Percentiles rank a stretch among this genome's conserved stretches.
Conservation (phyloP, 2,329 filamentous ascomycete species). For the Thelonectria rubi region DNA sequence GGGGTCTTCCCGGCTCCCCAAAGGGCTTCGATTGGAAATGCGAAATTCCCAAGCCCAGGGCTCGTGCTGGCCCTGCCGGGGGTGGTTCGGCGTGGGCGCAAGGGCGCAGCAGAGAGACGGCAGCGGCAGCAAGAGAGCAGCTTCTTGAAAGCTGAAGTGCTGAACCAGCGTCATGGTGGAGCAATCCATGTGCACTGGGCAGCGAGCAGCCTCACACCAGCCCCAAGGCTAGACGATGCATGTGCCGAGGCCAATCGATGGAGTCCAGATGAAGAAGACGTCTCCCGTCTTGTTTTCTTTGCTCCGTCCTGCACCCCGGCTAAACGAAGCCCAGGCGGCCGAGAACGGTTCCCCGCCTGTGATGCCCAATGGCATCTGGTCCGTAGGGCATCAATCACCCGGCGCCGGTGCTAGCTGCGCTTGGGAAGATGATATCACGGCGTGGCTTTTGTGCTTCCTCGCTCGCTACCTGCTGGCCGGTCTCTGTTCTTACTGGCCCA, state of each 20-base stretch:
- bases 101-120: slow-evolving; percentile 24
- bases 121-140: background rate
- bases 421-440: too few species aligned
- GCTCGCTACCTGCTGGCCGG: slow-evolving; percentile 29
- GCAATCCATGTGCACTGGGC: background rate
- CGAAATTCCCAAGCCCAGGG: slow-evolving; percentile 14
- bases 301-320: slow-evolving; percentile 18
- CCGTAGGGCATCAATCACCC: slow-evolving; percentile 34
- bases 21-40: slow-evolving; percentile 1
- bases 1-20: slow-evolving; percentile 37
- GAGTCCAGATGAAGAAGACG: slow-evolving; percentile 1
- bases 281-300: background rate
- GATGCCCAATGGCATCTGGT: slow-evolving; percentile 15
- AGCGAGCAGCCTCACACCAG: slow-evolving; percentile 3
- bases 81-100: slow-evolving; percentile 29
- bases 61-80: slow-evolving; percentile 29
- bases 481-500: slow-evolving; percentile 31
- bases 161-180: slow-evolving; percentile 23
- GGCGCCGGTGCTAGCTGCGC: too few species aligned
- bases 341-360: slow-evolving; percentile 9
- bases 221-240: slow-evolving; percentile 23
- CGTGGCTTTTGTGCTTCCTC: slow-evolving; percentile 22
- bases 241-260: slow-evolving; percentile 34
- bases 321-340: slow-evolving; percentile 29
- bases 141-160: slow-evolving; percentile 12